Conservation (phyloP, 2,329 filamentous ascomycete species). For the Tolypocladium inflatum region DNA sequence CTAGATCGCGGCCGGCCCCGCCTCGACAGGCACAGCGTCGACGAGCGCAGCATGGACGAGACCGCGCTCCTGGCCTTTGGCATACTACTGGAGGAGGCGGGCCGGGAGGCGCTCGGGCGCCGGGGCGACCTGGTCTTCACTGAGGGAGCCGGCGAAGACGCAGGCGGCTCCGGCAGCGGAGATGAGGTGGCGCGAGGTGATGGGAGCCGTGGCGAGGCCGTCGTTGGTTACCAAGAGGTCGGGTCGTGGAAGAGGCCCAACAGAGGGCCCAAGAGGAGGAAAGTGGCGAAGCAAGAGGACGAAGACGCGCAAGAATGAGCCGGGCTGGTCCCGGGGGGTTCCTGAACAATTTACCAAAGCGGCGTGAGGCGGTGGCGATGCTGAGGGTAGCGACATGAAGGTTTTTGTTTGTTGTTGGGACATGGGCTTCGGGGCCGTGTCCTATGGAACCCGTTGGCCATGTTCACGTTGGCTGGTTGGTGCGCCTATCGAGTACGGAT, state of each 20-base stretch:
- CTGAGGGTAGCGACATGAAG: neutral
- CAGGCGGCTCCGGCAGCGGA: neutral
- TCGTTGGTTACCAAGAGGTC: constrained; percentile 14
- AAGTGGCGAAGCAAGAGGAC: constrained; percentile 9
- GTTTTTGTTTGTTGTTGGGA: neutral
- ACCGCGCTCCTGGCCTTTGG: constrained; percentile 68
- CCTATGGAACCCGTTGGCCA: neutral
- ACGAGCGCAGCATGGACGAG: constrained; percentile 63
- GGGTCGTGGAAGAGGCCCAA: constrained; percentile 9
- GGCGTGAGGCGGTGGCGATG: neutral
- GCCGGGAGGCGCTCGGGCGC: constrained; percentile 49
- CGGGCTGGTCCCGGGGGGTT: too few relatives aligned
- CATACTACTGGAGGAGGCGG: constrained; percentile 64
- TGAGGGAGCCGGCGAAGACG: constrained; percentile 34
- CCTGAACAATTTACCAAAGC: neutral
- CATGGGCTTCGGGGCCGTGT: neutral
- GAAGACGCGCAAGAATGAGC: neutral
- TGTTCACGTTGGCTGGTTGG: neutral
- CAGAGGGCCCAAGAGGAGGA: constrained; percentile 22
- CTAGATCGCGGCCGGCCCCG: constrained; percentile 15
- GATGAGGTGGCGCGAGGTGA: constrained; percentile 7
- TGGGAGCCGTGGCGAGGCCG: neutral
- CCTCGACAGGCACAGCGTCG: constrained; percentile 18
- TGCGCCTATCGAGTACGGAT: neutral
- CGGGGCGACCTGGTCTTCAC: constrained; percentile 64